Percentiles rank a stretch among this genome's conserved stretches.
phyloP scores from a whole-genome alignment of 306 rosid genomes.

The Senna siamea region DNA sequence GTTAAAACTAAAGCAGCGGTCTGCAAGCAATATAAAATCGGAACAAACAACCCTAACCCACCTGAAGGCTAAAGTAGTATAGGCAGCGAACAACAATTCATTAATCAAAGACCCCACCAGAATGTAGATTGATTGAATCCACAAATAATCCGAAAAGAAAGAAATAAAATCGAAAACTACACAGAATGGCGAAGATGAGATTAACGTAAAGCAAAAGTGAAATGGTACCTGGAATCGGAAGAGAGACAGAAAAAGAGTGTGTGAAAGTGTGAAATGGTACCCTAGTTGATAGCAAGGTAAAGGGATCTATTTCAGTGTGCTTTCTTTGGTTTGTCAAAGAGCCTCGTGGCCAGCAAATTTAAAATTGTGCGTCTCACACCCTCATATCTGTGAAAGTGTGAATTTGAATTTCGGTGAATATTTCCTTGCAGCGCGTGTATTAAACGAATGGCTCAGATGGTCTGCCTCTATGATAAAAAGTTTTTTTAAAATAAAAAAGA shows the following conservation, averaged over 20 bases:
- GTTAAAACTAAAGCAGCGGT: constrained; percentile 26
- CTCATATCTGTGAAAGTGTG: not conserved
- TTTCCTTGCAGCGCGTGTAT: not conserved
- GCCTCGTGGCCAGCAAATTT: too few species aligned
- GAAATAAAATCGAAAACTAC: not conserved
- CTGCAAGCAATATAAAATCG: not conserved
- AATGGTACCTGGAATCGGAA: constrained; percentile 52
- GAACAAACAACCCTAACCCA: not conserved
- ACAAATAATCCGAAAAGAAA: not conserved
- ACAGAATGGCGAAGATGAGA: too few species aligned
- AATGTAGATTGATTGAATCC: constrained; percentile 26
- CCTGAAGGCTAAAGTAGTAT: not conserved
- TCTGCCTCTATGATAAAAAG: not conserved
- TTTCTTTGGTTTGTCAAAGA: not conserved
- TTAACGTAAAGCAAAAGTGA: not conserved
- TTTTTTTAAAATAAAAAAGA: too few species aligned
- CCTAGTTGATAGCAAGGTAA: constrained; percentile 42
- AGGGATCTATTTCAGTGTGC: not conserved
- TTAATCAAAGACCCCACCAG: not conserved
- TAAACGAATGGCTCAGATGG: constrained; percentile 1
- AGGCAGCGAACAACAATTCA: not conserved
- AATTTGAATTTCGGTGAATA: not conserved
- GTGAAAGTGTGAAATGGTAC: constrained; percentile 48
- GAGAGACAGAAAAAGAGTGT: not conserved
- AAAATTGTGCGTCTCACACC: not conserved